Conservation (phyloP, 2,329 filamentous ascomycete species). For the Stemphylium lycopersici region DNA sequence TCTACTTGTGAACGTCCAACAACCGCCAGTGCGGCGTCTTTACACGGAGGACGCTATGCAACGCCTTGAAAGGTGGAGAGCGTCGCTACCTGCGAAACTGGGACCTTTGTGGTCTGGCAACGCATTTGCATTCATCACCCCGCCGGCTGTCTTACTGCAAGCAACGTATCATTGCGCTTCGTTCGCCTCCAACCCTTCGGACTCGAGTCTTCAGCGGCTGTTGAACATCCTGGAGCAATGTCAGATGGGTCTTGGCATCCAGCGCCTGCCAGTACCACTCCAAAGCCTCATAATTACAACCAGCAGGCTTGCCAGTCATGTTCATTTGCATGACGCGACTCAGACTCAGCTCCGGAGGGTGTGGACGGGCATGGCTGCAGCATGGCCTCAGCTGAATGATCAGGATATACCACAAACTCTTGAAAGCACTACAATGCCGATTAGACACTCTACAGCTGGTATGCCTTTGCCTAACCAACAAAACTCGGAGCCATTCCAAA, state of each 20-base stretch:
- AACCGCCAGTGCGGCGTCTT: neutral
- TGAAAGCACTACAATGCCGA: constrained; percentile 5
- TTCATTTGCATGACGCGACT: constrained; percentile 19
- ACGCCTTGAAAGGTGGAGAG: constrained; percentile 48
- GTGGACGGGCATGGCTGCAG: constrained; percentile 15
- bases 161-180: constrained; percentile 34
- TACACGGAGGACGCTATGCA: constrained; percentile 36
- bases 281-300: constrained; percentile 33
- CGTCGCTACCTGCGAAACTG: constrained; percentile 33
- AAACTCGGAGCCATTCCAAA: constrained; percentile 29
- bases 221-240: constrained; percentile 36
- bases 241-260: constrained; percentile 25
- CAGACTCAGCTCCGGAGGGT: constrained; percentile 28
- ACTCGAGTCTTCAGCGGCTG: constrained; percentile 23
- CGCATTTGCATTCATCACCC: constrained; percentile 24
- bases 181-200: constrained; percentile 30
- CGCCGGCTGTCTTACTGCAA: constrained; percentile 37
- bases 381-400: constrained; percentile 15
- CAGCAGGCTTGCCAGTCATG: constrained; percentile 19
- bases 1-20: constrained; percentile 25
- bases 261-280: constrained; percentile 37
- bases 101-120: constrained; percentile 23
- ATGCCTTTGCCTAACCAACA: constrained; percentile 14
- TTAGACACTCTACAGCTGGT: neutral
- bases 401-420: neutral